These are phyloP conservation scores for Penicillium sclerotigenum DNA, from an alignment of 2,329 filamentous ascomycete genomes.

Conservation along the genomic window DNA sequence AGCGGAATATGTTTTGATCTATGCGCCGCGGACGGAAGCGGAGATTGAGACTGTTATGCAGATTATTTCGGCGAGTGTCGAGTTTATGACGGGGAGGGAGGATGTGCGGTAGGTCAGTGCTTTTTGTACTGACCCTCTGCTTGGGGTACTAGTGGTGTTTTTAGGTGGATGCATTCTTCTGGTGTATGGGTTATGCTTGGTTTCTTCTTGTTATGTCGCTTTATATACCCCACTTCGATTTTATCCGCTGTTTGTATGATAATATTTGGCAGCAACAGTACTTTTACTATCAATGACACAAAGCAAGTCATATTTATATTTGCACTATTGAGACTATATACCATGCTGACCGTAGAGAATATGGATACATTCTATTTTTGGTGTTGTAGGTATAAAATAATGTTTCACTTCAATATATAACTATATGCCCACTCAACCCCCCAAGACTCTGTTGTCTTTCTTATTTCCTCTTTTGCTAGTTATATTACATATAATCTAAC, in stretches of 20 bases:
- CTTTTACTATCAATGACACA: not conserved
- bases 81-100: constrained; percentile 30
- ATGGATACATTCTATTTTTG: not conserved
- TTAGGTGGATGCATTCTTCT: not conserved
- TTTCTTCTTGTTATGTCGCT: not conserved
- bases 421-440: not conserved
- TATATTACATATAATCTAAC: not conserved
- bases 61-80: constrained; percentile 32
- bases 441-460: not conserved
- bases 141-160: not conserved
- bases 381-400: not conserved
- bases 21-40: constrained; percentile 34
- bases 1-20: constrained; percentile 32
- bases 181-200: not conserved
- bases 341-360: too few species aligned
- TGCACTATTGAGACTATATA: not conserved
- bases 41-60: constrained; percentile 32
- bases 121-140: not conserved
- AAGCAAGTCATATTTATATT: too few species aligned
- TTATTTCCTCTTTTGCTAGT: not conserved
- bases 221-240: constrained; percentile 13
- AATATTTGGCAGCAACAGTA: not conserved
- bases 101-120: constrained; percentile 17
- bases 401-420: not conserved
- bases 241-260: not conserved